phyloP scores from a whole-genome alignment of 2,329 filamentous ascomycete genomes.

The Calonectria naviculata region DNA sequence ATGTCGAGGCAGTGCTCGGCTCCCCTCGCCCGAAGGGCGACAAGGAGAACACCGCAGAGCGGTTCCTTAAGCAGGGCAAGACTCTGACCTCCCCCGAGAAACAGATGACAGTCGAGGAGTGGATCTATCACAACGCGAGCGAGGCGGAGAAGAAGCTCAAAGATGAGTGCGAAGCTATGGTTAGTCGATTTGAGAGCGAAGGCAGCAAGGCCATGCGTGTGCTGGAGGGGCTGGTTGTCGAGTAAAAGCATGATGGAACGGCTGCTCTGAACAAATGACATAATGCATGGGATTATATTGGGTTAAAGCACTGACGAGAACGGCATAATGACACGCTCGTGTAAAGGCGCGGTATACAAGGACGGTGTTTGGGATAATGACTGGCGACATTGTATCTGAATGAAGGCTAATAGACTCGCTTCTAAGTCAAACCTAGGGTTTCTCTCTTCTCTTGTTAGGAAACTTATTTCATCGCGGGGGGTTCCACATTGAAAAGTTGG shows the following conservation, averaged over 20 bases:
- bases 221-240: conserved; percentile 77
- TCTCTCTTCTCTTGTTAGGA: background rate
- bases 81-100: conserved; percentile 81
- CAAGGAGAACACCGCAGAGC: conserved; percentile 63
- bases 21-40: conserved; percentile 53
- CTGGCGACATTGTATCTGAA: conserved; percentile 10
- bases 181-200: conserved; percentile 85
- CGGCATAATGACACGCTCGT: conserved; percentile 12
- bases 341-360: conserved; percentile 5
- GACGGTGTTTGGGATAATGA: conserved; percentile 22
- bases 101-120: conserved; percentile 93
- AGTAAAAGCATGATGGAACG: conserved; percentile 43
- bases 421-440: background rate
- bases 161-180: conserved; percentile 84
- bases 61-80: conserved; percentile 64
- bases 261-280: background rate
- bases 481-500: background rate
- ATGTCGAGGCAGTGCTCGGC: conserved; percentile 79
- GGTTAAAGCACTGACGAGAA: conserved; percentile 4
- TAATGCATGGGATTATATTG: conserved; percentile 11
- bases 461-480: background rate
- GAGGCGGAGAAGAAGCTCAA: conserved; percentile 84
- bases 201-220: conserved; percentile 81
- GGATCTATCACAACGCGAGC: conserved; percentile 85
- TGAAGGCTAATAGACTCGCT: background rate